Evolutionary conservation across 345 rosid species (phyloP), one percentile per base, ranked within the genome.

Genomic region (Syzygium aqueum): DNA sequence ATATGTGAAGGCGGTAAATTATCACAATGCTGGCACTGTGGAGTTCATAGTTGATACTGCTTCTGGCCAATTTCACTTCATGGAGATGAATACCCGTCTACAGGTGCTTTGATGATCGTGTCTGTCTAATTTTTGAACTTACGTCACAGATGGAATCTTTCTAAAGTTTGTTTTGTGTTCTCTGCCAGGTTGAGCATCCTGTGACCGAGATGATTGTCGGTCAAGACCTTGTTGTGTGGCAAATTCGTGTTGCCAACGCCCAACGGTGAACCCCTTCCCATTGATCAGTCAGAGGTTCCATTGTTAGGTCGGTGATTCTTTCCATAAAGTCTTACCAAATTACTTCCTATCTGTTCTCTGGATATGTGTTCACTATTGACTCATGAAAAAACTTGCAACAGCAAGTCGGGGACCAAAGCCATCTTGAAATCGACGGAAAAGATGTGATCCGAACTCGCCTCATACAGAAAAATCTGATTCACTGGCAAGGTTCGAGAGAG

Each of bases 191-290:
- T 88, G 99, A 97, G 86, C 99, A 97, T 94, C 99, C 98, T 85
- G 99, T 97, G 88, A 97, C 99, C 1, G 99, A 96, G 96, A 97
- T 97, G 99, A 94, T 97, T 85, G 96, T 96, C 84, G 94, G 95
- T 87, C 97, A 95, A 94, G 99, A 97, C 95, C 98, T 97, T 84
- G 99, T 97, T 67, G 98, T 96, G 91, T 95, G 98, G 98, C 98
- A 97, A 92, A 93, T 97, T 86, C 92, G 94, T 86, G 95, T 96
- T 90, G 99, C 98, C 86, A 97, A 95, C 91, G 98, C 98, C 98
- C 86, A 97, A 95, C 91, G 98, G 97, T 53, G 96, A 96, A 89
- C 90, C 92, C 85, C 98, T 97, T 87, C 97, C 99, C 80, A 93
- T 94, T 51, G 92, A 89, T 92, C 99, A 95, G 87, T 89, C 89